phyloP scores from a whole-genome alignment of 805 yeast genomes.

The Wickerhamomyces hampshirensis region DNA sequence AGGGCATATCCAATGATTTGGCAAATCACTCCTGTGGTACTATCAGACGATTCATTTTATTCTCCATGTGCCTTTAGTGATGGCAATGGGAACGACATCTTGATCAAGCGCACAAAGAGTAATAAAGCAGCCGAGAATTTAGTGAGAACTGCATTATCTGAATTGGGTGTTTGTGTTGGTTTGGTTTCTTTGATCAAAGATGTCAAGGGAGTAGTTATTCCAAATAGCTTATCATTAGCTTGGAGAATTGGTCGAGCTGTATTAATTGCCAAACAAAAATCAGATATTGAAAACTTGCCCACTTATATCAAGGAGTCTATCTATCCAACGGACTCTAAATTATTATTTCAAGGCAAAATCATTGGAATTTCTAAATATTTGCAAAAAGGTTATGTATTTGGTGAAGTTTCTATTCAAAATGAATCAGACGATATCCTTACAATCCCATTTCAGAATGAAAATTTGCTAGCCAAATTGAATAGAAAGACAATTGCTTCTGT shows the following conservation, averaged over 20 bases:
- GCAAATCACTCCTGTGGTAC: conserved; percentile 36
- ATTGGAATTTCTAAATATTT: conserved; percentile 37
- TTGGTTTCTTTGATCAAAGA: conserved; percentile 32
- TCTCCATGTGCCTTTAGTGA: conserved; percentile 31
- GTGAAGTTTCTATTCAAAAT: conserved; percentile 35
- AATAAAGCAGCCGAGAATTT: conserved; percentile 32
- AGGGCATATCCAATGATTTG: conserved; percentile 42
- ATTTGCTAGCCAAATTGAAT: conserved; percentile 31
- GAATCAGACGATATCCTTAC: conserved; percentile 16
- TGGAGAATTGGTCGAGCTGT: conserved; percentile 48
- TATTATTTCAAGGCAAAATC: conserved; percentile 38
- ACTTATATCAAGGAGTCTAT: conserved; percentile 33
- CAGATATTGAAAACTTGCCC: conserved; percentile 33
- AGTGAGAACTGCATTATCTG: conserved; percentile 38
- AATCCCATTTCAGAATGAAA: conserved; percentile 49
- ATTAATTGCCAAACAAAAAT: conserved; percentile 30
- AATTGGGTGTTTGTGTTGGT: conserved; percentile 38
- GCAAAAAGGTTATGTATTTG: conserved; percentile 40
- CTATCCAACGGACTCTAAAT: conserved; percentile 27
- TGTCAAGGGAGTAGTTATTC: conserved; percentile 27
- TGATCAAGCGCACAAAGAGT: conserved; percentile 29
- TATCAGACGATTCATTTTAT: conserved; percentile 17
- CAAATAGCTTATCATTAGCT: conserved; percentile 34
- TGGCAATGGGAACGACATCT: conserved; percentile 39
- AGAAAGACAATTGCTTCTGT: conserved; percentile 34